Percentiles rank a stretch among this genome's conserved stretches.
These are phyloP conservation scores for Helotiales sp. DNA, from an alignment of 2,329 filamentous ascomycete genomes.

Conservation along the genomic window DNA sequence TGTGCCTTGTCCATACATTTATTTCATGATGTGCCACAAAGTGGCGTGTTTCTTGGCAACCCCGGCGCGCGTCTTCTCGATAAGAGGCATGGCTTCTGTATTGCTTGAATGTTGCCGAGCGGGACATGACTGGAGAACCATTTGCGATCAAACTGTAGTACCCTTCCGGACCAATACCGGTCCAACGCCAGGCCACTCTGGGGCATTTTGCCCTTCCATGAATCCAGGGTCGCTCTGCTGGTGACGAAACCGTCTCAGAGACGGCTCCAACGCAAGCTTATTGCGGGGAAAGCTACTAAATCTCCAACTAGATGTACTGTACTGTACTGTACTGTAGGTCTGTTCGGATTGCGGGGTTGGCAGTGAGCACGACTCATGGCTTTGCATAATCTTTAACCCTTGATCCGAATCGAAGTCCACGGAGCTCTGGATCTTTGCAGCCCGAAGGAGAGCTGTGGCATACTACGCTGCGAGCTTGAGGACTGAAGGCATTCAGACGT, in stretches of 20 bases:
- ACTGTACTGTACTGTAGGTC: no score
- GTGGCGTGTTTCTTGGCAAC: background rate
- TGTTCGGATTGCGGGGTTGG: constrained; percentile 10
- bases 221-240: background rate
- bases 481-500: constrained; percentile 9
- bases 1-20: no score
- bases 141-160: no score
- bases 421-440: constrained; percentile 10
- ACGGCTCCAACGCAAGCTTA: constrained; percentile 6
- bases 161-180: background rate
- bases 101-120: background rate
- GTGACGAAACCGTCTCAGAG: background rate
- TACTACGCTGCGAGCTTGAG: background rate
- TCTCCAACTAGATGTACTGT: background rate
- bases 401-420: constrained; percentile 10
- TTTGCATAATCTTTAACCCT: constrained; percentile 10
- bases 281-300: constrained; percentile 14
- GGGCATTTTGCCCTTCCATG: background rate
- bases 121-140: no score
- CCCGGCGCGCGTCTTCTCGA: background rate
- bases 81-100: background rate
- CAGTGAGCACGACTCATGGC: constrained; percentile 3
- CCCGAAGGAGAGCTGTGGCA: background rate
- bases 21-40: no score
- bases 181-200: background rate